These are phyloP conservation scores for Mycena floridula DNA, from an alignment of 768 basidiomycete genomes.

Conservation along the genomic window DNA sequence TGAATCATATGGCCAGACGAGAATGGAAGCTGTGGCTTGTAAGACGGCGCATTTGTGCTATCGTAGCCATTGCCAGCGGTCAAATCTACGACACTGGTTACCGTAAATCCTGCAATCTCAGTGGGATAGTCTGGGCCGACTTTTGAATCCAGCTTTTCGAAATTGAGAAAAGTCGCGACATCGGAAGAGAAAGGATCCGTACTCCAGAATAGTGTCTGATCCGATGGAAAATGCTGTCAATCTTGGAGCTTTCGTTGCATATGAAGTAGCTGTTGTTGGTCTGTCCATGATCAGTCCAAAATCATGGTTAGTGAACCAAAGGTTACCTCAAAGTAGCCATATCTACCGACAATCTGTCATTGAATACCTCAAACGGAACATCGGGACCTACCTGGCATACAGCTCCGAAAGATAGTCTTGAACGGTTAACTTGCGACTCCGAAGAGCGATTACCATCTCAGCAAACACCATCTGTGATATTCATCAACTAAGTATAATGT, in stretches of 20 bases:
- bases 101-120: constrained; percentile 50
- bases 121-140: constrained; percentile 45
- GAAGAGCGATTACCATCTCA: constrained; percentile 53
- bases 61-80: constrained; percentile 69
- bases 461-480: constrained; percentile 56
- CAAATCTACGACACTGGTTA: constrained; percentile 67
- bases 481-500: not conserved
- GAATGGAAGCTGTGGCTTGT: constrained; percentile 55
- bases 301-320: not conserved
- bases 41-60: constrained; percentile 62
- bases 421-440: constrained; percentile 45
- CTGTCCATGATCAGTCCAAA: constrained; percentile 25
- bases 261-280: constrained; percentile 81
- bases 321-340: constrained; percentile 65
- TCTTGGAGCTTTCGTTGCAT: constrained; percentile 59
- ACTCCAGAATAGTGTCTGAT: constrained; percentile 54
- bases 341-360: constrained; percentile 1
- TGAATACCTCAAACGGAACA: not conserved
- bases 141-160: no score
- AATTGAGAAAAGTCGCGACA: no score
- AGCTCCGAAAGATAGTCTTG: constrained; percentile 53
- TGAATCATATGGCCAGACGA: constrained; percentile 86
- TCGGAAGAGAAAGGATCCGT: not conserved
- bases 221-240: constrained; percentile 61
- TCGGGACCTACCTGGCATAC: constrained; percentile 42